Evolutionary conservation across 2,329 filamentous ascomycete genomes (phyloP).

Genomic region (Pochonia chlamydosporia): DNA sequence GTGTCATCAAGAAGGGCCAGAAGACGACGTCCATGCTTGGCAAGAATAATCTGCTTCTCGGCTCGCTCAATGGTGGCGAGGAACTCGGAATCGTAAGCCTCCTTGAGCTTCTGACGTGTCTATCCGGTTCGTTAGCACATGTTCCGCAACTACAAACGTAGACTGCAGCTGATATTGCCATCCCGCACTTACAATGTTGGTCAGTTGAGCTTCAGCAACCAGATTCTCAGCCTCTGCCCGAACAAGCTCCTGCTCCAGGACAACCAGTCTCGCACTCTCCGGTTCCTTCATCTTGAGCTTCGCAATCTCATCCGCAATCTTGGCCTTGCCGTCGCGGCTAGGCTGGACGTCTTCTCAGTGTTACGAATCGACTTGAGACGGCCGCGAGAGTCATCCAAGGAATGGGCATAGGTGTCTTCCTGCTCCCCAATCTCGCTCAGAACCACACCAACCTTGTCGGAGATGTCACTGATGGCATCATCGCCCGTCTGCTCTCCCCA

Average conservation of each 20-base stretch:
- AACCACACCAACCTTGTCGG: slow-evolving; percentile 91
- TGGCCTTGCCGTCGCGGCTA: slow-evolving; percentile 77
- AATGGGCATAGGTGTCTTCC: slow-evolving; percentile 82
- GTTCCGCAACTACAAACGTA: background rate
- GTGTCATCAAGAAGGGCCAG: slow-evolving; percentile 83
- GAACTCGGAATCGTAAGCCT: slow-evolving; percentile 85
- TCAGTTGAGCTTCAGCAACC: slow-evolving; percentile 93
- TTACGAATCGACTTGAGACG: slow-evolving; percentile 90
- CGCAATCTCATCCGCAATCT: slow-evolving; percentile 88
- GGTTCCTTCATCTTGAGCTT: slow-evolving; percentile 91
- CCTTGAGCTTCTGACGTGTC: slow-evolving; percentile 94
- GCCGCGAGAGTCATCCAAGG: slow-evolving; percentile 76
- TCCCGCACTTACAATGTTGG: slow-evolving; percentile 68
- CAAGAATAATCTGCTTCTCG: slow-evolving; percentile 93
- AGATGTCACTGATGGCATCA: slow-evolving; percentile 80
- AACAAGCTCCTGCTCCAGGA: slow-evolving; percentile 92
- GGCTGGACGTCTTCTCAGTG: slow-evolving; percentile 93
- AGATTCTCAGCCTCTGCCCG: slow-evolving; percentile 92
- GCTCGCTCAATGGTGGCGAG: slow-evolving; percentile 89
- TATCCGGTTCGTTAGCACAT: slow-evolving; percentile 25
- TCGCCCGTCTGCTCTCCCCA: slow-evolving; percentile 94
- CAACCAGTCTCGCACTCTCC: slow-evolving; percentile 71
- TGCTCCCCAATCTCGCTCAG: slow-evolving; percentile 90
- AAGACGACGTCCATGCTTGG: slow-evolving; percentile 81
- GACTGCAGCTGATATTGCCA: background rate